Percentiles rank a stretch among this genome's conserved stretches.
These are phyloP conservation scores for Haplographium delicatum DNA, from an alignment of 495 filamentous ascomycete genomes.

Conservation along the genomic window DNA sequence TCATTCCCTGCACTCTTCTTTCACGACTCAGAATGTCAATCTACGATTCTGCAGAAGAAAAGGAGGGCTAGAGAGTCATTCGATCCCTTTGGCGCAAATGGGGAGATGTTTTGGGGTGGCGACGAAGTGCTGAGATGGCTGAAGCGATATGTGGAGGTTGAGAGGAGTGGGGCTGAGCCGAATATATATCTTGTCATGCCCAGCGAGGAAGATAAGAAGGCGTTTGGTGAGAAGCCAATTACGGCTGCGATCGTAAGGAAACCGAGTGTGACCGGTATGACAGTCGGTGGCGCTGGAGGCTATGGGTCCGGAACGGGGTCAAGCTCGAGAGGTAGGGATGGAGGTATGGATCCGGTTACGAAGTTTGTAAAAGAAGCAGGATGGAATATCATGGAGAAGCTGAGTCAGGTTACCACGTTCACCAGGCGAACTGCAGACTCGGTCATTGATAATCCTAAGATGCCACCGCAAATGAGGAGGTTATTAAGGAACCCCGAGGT, in stretches of 20 bases:
- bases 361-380: conserved; percentile 93
- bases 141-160: conserved; percentile 72
- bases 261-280: conserved; percentile 32
- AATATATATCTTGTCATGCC: conserved; percentile 91
- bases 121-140: conserved; percentile 94
- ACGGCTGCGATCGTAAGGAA: conserved; percentile 35
- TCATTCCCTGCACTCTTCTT: conserved; percentile 95
- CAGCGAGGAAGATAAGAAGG: conserved; percentile 70
- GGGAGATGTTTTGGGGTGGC: conserved; percentile 92
- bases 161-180: conserved; percentile 76
- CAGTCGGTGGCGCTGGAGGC: conserved; percentile 27
- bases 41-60: conserved; percentile 90
- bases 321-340: conserved; percentile 45
- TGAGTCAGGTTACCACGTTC: conserved; percentile 94
- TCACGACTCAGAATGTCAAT: conserved; percentile 94
- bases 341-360: conserved; percentile 89
- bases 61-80: conserved; percentile 75
- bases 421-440: conserved; percentile 88
- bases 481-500: conserved; percentile 91
- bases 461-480: conserved; percentile 76
- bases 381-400: conserved; percentile 92
- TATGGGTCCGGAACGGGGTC: conserved; percentile 17
- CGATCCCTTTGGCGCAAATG: conserved; percentile 81
- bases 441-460: conserved; percentile 77
- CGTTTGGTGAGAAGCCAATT: conserved; percentile 63